These are phyloP conservation scores for Teratosphaeria gauchensis DNA, from an alignment of 2,329 filamentous ascomycete species.

Conservation along the genomic window DNA sequence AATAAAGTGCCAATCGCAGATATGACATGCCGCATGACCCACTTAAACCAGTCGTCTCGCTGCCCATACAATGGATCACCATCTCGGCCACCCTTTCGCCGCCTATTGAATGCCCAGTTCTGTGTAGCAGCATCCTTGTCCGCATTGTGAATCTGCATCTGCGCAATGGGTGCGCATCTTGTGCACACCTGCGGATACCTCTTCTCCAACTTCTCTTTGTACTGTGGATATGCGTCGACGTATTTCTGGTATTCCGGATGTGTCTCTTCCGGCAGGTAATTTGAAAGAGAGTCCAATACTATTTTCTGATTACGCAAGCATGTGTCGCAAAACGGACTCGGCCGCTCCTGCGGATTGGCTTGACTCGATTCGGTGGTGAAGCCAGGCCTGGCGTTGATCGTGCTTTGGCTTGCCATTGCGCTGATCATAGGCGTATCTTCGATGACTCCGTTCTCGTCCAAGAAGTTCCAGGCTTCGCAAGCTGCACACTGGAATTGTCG, in stretches of 20 bases:
- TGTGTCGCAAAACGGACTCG: constrained; percentile 55
- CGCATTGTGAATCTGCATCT: constrained; percentile 28
- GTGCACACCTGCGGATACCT: constrained; percentile 84
- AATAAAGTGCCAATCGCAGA: constrained; percentile 11
- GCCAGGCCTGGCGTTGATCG: constrained; percentile 17
- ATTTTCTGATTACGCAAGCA: constrained; percentile 87
- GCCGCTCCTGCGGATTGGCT: constrained; percentile 18
- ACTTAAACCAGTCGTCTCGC: constrained; percentile 33
- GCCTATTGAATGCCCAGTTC: constrained; percentile 52
- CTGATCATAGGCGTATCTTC: constrained; percentile 66
- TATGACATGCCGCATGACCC: constrained; percentile 19
- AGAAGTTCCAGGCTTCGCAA: constrained; percentile 81
- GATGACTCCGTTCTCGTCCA: constrained; percentile 86
- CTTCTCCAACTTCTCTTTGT: constrained; percentile 62
- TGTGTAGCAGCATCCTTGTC: constrained; percentile 24
- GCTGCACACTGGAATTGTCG: constrained; percentile 62
- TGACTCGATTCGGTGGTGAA: constrained; percentile 23
- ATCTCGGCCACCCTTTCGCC: constrained; percentile 46
- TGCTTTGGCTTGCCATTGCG: constrained; percentile 13
- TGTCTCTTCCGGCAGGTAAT: constrained; percentile 60
- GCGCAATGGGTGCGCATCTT: constrained; percentile 66
- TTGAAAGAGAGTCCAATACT: constrained; percentile 62
- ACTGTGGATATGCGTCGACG: constrained; percentile 59
- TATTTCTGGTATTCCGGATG: constrained; percentile 61
- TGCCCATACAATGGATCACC: constrained; percentile 32